Base-by-base conservation (phyloP, 495 filamentous ascomycete species). In the Apiosordaria backusii region DNA sequence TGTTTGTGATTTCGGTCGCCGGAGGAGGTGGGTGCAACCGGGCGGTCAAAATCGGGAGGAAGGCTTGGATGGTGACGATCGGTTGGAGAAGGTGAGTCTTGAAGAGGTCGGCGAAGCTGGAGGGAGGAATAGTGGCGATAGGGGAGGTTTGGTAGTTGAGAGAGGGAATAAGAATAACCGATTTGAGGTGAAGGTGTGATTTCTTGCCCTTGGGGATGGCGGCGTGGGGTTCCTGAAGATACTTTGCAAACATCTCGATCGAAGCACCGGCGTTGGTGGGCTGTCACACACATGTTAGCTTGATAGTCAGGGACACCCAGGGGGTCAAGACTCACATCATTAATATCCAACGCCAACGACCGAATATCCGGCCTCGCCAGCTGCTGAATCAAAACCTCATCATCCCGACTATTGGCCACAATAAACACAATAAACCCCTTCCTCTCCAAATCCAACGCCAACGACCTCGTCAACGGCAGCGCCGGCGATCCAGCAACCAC, bases 381-480 rank as follows among this genome's bases (percentile, higher is more conserved):
- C 50, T 85, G 83, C 60, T 90, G 87, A 26, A 98, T 87, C 40
- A 88, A 76, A 16, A 90, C 83, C 70, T 98, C 96, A 67, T 98
- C 96, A 59, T 95, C 90, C 55, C 85, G 75, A 9, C 85, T 89
- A 65, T 84, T 88, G 66, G 91, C 92, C 0, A 95, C 89, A 60
- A 99, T 81, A 72, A 91, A 98, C 23, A 98, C 93, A 57, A 98
- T 91, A 73, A 96, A 98, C 16, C 96, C 96, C 60, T 93, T 86
- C 60, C 92, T 85, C 76, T 98, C 95, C 64, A 99, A 74, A 71
- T 98, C 96, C 26, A 91, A 73, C 1, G 91, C 86, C 64, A 99
- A 85, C 18, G 91, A 90, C 66, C 87, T 85, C 1, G 90, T 92
- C 70, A 97, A 82, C 21, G 92, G 91, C 65, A 95, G 87, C 66